Conservation (phyloP, 1,284 basidiomycete genomes). For the Melampsora larici-populina region DNA sequence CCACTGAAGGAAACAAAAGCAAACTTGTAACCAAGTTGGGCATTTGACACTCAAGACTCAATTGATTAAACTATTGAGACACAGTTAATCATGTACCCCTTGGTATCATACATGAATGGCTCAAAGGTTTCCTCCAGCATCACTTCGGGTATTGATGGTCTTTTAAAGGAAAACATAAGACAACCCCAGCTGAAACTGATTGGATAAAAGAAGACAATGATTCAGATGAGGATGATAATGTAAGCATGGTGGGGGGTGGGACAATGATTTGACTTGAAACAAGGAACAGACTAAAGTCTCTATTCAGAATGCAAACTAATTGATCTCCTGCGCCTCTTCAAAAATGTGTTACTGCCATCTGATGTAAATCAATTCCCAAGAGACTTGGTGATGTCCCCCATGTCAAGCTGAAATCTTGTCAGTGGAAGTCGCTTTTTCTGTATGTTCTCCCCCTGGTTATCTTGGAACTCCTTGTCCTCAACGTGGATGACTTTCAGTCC, state of each 20-base stretch:
- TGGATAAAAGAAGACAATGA: too few relatives aligned
- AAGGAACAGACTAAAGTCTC: too few relatives aligned
- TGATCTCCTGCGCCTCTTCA: not conserved
- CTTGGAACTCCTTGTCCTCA: not conserved
- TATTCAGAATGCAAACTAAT: constrained; percentile 2
- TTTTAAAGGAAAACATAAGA: not conserved
- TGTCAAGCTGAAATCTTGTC: not conserved
- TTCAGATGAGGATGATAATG: not conserved
- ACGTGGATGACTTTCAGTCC: not conserved
- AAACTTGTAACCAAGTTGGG: not conserved
- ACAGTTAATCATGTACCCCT: constrained; percentile 11
- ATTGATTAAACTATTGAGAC: constrained; percentile 13
- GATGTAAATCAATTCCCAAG: not conserved
- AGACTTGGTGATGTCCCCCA: not conserved
- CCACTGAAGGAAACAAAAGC: not conserved
- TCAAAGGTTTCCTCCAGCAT: too few relatives aligned
- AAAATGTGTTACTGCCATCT: not conserved
- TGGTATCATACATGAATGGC: constrained; percentile 31
- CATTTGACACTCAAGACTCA: not conserved
- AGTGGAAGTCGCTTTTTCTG: not conserved
- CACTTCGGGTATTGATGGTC: constrained; percentile 22
- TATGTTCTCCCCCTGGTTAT: constrained; percentile 8
- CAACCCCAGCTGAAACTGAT: too few relatives aligned
- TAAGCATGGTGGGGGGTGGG: not conserved
- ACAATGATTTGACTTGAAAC: too few relatives aligned